Percentiles rank a stretch among this genome's conserved stretches.
These are phyloP conservation scores for Aspergillus kassunensis DNA, from an alignment of 495 filamentous ascomycete species.

Conservation along the genomic window DNA sequence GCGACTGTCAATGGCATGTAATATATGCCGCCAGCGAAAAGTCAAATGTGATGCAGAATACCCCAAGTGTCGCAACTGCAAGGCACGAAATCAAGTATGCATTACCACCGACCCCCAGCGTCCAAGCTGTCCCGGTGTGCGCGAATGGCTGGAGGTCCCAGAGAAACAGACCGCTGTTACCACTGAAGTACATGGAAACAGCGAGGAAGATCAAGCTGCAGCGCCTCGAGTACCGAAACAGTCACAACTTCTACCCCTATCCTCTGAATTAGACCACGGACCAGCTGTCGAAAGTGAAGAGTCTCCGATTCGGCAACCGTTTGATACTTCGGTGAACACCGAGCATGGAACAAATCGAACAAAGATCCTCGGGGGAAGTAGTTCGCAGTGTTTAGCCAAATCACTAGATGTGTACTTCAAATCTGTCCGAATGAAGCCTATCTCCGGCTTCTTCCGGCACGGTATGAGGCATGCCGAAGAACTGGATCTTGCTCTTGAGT, in stretches of 20 bases:
- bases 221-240: not conserved
- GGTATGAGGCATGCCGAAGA: conserved; percentile 15
- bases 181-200: not conserved
- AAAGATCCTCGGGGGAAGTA: conserved; percentile 15
- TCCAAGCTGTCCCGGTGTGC: conserved; percentile 6
- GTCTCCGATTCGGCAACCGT: conserved; percentile 13
- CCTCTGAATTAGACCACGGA: not conserved
- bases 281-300: not conserved
- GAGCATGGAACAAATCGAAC: conserved; percentile 14
- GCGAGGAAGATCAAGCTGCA: not conserved
- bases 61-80: too few species aligned
- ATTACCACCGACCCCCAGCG: conserved; percentile 17
- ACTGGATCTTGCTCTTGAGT: conserved; percentile 5
- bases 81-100: conserved; percentile 12
- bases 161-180: not conserved
- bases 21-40: too few species aligned
- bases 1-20: too few species aligned
- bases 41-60: too few species aligned
- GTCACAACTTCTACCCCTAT: too few species aligned
- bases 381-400: conserved; percentile 17
- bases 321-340: conserved; percentile 9
- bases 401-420: conserved; percentile 18
- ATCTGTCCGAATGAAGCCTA: conserved; percentile 9
- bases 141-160: conserved; percentile 16
- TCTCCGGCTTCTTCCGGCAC: conserved; percentile 13